Evolutionary conservation across 1,284 basidiomycete species (phyloP).

Genomic region (Trichosporon coremiiforme): DNA sequence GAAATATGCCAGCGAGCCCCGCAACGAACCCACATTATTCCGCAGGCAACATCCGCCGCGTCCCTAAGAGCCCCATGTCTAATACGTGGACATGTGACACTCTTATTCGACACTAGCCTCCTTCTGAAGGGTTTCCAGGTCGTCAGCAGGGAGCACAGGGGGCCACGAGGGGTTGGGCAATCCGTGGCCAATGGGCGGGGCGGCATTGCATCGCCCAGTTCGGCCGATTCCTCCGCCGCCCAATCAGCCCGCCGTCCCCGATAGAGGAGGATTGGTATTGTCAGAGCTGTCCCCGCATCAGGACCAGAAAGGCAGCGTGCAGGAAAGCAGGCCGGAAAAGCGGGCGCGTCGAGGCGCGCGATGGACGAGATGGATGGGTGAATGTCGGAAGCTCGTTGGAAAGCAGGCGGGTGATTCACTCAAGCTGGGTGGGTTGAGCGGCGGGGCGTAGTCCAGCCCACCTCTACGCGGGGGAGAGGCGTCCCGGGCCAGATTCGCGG

Average conservation of each 20-base stretch:
- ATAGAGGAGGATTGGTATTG: not conserved
- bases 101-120: not conserved
- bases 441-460: no score
- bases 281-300: not conserved
- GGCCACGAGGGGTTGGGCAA: not conserved
- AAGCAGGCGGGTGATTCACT: not conserved
- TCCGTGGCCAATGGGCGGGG: not conserved
- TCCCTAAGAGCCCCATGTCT: conserved; percentile 11
- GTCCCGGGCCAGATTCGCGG: conserved; percentile 1
- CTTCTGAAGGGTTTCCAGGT: not conserved
- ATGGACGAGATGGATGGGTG: conserved; percentile 12
- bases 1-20: not conserved
- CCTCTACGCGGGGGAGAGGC: not conserved
- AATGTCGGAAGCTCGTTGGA: not conserved
- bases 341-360: not conserved
- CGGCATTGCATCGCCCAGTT: not conserved
- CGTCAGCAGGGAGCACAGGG: conserved; percentile 3
- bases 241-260: not conserved
- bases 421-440: not conserved
- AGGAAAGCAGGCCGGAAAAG: not conserved
- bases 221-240: conserved; percentile 5
- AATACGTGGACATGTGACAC: not conserved
- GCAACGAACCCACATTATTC: not conserved
- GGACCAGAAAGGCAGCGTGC: not conserved
- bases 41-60: not conserved